A percentile compares a stretch with the other conserved stretches of the same genome.
phyloP scores from a whole-genome alignment of 2,329 filamentous ascomycete genomes.

The Fusarium siculi region DNA sequence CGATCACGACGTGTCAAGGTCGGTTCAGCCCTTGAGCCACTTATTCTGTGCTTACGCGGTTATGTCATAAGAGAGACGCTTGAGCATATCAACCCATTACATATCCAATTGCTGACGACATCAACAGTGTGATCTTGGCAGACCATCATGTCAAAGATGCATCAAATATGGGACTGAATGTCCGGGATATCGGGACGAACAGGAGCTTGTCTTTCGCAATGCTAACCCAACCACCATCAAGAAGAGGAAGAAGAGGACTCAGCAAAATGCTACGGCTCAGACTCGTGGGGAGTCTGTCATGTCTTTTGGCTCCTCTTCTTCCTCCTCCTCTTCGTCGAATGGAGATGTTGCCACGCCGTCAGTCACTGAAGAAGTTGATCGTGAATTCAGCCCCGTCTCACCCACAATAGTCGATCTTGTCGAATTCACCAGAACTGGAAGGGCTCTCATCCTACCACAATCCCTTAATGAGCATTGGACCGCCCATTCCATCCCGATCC shows the following conservation, averaged over 20 bases:
- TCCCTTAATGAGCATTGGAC: conserved; percentile 53
- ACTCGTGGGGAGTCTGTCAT: conserved; percentile 13
- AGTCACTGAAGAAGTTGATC: conserved; percentile 11
- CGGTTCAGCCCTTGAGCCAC: conserved; percentile 21
- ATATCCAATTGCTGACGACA: conserved; percentile 15
- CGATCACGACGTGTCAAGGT: conserved; percentile 55
- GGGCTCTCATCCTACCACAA: conserved; percentile 24
- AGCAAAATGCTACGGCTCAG: conserved; percentile 11
- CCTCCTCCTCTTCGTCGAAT: conserved; percentile 10
- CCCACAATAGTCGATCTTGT: conserved; percentile 15
- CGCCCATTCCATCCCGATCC: conserved; percentile 51
- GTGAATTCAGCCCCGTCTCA: conserved; percentile 5
- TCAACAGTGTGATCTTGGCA: conserved; percentile 53
- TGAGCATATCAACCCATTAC: neutral
- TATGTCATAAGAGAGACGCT: conserved; percentile 6
- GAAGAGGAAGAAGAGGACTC: conserved; percentile 47
- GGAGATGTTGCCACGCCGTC: conserved; percentile 20
- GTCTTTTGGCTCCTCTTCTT: conserved; percentile 11
- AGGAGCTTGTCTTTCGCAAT: conserved; percentile 54
- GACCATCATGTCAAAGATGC: conserved; percentile 54
- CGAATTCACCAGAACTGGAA: conserved; percentile 9
- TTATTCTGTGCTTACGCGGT: conserved; percentile 8
- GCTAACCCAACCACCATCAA: conserved; percentile 44
- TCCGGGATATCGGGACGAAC: conserved; percentile 53
- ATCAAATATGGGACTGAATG: conserved; percentile 54